phyloP scores from a whole-genome alignment of 345 rosid genomes.

The Eucalyptus marginata region DNA sequence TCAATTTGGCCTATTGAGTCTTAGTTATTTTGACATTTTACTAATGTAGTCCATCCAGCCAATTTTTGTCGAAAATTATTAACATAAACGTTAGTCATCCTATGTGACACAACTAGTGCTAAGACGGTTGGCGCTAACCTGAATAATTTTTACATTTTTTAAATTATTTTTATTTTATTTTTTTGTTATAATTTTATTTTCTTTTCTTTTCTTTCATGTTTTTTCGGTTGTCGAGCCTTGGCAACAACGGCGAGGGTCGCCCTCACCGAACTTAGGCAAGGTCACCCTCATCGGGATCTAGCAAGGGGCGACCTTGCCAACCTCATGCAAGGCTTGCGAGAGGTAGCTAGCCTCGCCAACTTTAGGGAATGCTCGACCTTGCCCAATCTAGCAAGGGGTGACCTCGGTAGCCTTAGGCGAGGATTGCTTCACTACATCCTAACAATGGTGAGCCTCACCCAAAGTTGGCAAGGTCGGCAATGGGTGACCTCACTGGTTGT shows the following conservation, averaged over 20 bases:
- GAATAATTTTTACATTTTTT: too few species aligned
- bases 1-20: neutral
- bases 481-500: neutral
- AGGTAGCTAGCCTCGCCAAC: neutral
- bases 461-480: too few species aligned
- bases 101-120: rapidly evolving
- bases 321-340: neutral
- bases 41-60: too few species aligned
- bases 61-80: too few species aligned
- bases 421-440: neutral
- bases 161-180: too few species aligned
- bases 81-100: neutral
- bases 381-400: neutral
- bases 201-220: too few species aligned
- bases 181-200: too few species aligned
- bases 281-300: neutral
- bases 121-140: too few species aligned
- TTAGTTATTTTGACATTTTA: too few species aligned
- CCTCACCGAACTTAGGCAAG: neutral
- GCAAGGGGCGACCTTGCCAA: neutral
- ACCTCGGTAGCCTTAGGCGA: neutral
- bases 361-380: neutral
- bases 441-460: neutral
- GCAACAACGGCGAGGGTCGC: rapidly evolving
- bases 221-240: rapidly evolving